A percentile compares a stretch with the other conserved stretches of the same genome.
Evolutionary conservation across 768 basidiomycete genomes (phyloP).

Genomic region (Amanita polypyramis): DNA sequence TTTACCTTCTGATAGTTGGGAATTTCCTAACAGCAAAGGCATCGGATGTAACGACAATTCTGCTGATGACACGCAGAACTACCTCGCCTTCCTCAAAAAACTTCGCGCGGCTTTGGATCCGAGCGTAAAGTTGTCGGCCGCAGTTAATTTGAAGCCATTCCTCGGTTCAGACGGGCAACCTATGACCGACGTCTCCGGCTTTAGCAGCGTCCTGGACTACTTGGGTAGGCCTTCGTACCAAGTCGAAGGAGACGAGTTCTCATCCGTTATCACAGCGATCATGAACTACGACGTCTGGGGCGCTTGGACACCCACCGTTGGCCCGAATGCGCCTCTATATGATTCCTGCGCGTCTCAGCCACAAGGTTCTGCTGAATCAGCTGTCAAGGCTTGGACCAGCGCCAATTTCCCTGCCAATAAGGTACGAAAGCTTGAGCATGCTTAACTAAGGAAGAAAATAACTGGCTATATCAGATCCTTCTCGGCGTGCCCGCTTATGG

Average conservation of each 20-base stretch:
- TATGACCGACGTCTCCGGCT: conserved; percentile 56
- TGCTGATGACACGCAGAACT: conserved; percentile 60
- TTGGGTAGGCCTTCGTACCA: conserved; percentile 21
- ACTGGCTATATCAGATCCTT: conserved; percentile 32
- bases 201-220: conserved; percentile 51
- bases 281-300: conserved; percentile 56
- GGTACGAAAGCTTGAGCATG: conserved; percentile 11
- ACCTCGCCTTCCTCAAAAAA: conserved; percentile 62
- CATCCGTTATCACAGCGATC: conserved; percentile 24
- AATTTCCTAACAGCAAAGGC: conserved; percentile 64
- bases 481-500: conserved; percentile 79
- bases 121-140: conserved; percentile 46
- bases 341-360: conserved; percentile 57
- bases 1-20: conserved; percentile 42
- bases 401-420: conserved; percentile 63
- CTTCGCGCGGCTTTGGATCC: conserved; percentile 44
- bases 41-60: conserved; percentile 60
- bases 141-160: conserved; percentile 32
- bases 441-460: neutral
- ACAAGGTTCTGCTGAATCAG: conserved; percentile 61
- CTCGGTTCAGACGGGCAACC: conserved; percentile 45
- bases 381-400: conserved; percentile 57
- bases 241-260: neutral
- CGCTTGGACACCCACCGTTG: conserved; percentile 42
- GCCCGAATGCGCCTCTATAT: conserved; percentile 77